Conservation (phyloP, 2,329 filamentous ascomycete species). For the Fusarium annulatum region DNA sequence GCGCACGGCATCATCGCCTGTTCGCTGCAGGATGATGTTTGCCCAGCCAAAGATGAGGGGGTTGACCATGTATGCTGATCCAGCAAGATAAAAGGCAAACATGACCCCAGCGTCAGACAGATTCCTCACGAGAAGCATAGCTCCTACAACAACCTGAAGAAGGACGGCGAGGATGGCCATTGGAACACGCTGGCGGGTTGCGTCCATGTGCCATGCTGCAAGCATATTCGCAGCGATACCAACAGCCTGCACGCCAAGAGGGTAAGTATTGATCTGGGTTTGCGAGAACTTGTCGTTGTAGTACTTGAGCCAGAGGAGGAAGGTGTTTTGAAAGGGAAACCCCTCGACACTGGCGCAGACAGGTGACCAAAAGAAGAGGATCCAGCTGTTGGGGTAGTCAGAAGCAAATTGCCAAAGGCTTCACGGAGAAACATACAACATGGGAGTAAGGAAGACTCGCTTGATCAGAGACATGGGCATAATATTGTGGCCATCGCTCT, state of each 20-base stretch:
- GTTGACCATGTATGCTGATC: constrained; percentile 42
- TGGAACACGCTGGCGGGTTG: constrained; percentile 23
- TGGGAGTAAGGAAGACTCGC: constrained; percentile 43
- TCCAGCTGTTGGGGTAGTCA: constrained; percentile 44
- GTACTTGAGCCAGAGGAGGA: constrained; percentile 43
- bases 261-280: constrained; percentile 43
- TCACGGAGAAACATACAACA: constrained; percentile 31
- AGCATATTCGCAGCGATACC: constrained; percentile 42
- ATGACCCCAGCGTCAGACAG: constrained; percentile 34
- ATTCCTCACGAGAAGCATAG: constrained; percentile 37
- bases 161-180: constrained; percentile 26
- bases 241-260: constrained; percentile 40
- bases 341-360: constrained; percentile 37
- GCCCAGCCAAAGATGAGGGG: constrained; percentile 45
- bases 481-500: constrained; percentile 50
- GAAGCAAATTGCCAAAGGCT: fast-evolving
- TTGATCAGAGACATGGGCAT: constrained; percentile 44
- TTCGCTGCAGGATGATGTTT: constrained; percentile 36
- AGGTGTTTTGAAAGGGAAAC: constrained; percentile 39
- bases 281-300: constrained; percentile 34
- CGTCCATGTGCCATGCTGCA: constrained; percentile 39
- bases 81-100: constrained; percentile 41
- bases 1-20: constrained; percentile 53
- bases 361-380: constrained; percentile 52
- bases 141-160: constrained; percentile 31